Evolutionary conservation across 225 moss, liverwort and hornwort genomes (phyloP).

Genomic region (Straminergon stramineum): DNA sequence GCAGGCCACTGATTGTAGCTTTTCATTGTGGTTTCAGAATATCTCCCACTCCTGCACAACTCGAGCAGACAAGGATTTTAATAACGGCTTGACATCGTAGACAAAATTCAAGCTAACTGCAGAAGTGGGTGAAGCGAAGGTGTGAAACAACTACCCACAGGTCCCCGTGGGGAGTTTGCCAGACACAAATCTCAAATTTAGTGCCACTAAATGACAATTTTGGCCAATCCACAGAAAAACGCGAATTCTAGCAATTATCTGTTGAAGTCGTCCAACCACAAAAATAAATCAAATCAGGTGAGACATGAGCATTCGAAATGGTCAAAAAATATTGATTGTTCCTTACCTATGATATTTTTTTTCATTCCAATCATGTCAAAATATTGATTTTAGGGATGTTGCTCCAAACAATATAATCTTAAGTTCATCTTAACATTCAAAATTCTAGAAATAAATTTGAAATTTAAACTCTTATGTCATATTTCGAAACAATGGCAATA

Average conservation of each 20-base stretch:
- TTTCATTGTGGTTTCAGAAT: conserved; percentile 21
- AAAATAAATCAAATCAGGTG: neutral
- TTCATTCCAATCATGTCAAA: neutral
- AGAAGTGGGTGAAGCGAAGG: neutral
- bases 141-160: neutral
- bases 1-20: conserved; percentile 44
- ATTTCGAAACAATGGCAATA: neutral
- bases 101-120: neutral
- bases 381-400: no score
- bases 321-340: neutral
- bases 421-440: neutral
- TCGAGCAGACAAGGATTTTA: neutral
- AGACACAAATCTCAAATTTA: neutral
- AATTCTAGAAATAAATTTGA: neutral
- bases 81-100: neutral
- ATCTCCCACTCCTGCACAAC: conserved; percentile 20
- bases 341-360: neutral
- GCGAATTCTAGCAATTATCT: neutral
- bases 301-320: neutral
- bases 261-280: neutral
- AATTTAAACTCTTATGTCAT: neutral
- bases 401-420: neutral
- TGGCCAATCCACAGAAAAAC: no score
- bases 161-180: no score
- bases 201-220: neutral